Percentiles rank a stretch among this genome's conserved stretches.
Evolutionary conservation across 2,329 filamentous ascomycete species (phyloP).

Genomic region (Colletotrichum limetticola): DNA sequence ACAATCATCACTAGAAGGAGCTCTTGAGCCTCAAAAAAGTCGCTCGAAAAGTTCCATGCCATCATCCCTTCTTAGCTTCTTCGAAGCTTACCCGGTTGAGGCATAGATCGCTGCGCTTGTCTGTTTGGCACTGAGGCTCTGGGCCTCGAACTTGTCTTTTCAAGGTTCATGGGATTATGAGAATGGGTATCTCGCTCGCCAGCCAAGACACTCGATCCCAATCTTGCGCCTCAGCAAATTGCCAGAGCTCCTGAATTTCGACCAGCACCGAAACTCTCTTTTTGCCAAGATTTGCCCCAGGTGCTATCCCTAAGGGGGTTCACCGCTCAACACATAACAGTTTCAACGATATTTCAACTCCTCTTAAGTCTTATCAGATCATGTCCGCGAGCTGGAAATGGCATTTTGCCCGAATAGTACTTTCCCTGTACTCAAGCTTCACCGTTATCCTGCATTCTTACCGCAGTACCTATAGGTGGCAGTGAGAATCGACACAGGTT

Average conservation of each 20-base stretch:
- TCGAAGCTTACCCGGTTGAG: neutral
- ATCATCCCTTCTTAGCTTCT: neutral
- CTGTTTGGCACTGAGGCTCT: neutral
- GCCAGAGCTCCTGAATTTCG: neutral
- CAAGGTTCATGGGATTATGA: neutral
- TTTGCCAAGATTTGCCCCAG: neutral
- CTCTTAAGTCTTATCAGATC: neutral
- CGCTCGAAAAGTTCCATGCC: neutral
- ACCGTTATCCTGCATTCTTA: neutral
- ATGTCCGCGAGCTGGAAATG: neutral
- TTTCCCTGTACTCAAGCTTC: neutral
- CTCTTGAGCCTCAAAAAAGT: neutral
- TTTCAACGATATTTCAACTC: neutral
- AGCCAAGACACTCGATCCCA: neutral
- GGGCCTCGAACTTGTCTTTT: neutral
- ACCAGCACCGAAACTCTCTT: neutral
- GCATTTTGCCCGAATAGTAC: neutral
- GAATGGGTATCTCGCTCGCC: neutral
- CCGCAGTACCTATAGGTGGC: too few species aligned
- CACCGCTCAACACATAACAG: neutral
- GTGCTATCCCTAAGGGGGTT: neutral
- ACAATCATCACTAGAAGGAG: neutral
- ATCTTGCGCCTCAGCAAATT: neutral
- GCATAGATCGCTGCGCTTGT: neutral
- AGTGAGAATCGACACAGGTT: neutral